Base-by-base conservation (phyloP, 345 rosid species). In the Lagerstroemia speciosa region DNA sequence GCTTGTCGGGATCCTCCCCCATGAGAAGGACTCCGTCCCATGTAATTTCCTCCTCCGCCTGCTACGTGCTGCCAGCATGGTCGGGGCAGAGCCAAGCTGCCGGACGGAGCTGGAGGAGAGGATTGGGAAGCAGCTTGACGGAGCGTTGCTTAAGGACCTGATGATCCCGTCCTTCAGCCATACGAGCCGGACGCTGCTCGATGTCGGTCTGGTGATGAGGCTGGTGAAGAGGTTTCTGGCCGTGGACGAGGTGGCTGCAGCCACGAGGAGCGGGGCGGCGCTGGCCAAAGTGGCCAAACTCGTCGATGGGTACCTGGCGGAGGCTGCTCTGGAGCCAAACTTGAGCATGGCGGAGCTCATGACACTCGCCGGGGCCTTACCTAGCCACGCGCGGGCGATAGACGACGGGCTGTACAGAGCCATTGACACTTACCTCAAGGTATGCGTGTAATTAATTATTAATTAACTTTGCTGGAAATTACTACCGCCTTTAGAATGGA, bases 161-260 rank as follows among this genome's bases (percentile, higher is more conserved):
- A 77, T 93, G 98, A 87, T 93, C 72, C 98, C 98, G 1, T 91
- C 96, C 10, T 93, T 93, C 9, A 91, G 96, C 73, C 97, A 91
- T 76, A 86, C 87, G 6, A 82, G 90, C 43, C 84, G 83, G 60
- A 91, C 93, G 19, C 66, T 93, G 72, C 81, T 93, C 0, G 98
- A 93, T 26, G 85, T 89, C 5, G 96, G 84, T 84, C 86, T 91
- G 0, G 84, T 89, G 57, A 77, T 75, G 58, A 79, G 97, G 70
- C 67, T 93, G 69, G 96, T 89, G 69, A 78, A 65, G 82, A 81
- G 83, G 71, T 93, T 91, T 27, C 73, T 77, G 14, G 62, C 66
- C 26, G 61, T 79, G 62, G 84, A 87, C n/a, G 89, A 88, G 69
- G 86, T 86, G 16, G 89, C 83, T 65, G 83, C 78, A 0, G 75